Conservation (phyloP, 768 basidiomycete species). For the Lactarius quietus region DNA sequence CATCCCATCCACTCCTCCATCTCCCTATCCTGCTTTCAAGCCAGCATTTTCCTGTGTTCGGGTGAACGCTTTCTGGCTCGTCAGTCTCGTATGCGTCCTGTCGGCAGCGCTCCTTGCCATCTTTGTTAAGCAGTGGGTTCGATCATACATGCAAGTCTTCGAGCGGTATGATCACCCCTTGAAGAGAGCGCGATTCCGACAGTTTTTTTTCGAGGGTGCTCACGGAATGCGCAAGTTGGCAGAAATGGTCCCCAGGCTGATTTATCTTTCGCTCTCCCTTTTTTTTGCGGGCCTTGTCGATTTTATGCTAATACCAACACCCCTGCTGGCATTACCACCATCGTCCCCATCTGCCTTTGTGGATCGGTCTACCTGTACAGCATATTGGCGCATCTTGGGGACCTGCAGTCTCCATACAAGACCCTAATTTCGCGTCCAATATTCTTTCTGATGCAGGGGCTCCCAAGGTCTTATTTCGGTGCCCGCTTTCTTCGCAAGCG, state of each 20-base stretch:
- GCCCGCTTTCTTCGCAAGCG: too few species aligned
- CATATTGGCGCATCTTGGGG: background rate
- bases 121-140: background rate
- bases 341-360: background rate
- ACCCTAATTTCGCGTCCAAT: background rate
- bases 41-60: background rate
- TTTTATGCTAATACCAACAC: background rate
- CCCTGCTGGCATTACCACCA: background rate
- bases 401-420: background rate
- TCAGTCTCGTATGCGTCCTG: background rate
- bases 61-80: background rate
- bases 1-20: background rate
- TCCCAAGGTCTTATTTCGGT: too few species aligned
- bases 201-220: background rate
- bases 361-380: background rate
- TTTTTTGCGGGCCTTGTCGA: background rate
- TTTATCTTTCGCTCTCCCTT: background rate
- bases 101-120: background rate
- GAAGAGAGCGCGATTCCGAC: background rate
- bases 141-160: background rate
- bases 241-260: background rate
- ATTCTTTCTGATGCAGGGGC: background rate
- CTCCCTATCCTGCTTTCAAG: background rate
- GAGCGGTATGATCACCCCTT: background rate
- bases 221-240: fast-evolving